Base-by-base conservation (phyloP, 2,329 filamentous ascomycete species). In the Neopestalotiopsis sp. region DNA sequence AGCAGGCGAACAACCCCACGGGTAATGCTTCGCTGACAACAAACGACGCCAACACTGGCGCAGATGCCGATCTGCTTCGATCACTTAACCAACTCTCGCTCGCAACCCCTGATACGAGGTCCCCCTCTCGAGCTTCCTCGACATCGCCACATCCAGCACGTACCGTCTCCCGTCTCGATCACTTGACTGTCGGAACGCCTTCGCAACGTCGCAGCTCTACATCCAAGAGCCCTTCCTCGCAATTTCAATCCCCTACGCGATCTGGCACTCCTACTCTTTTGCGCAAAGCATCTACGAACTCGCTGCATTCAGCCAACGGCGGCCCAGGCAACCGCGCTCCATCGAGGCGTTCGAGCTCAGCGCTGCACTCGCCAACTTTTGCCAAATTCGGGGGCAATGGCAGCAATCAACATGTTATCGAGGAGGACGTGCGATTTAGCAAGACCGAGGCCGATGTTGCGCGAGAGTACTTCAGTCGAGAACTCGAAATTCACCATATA, bases 391-490 rank as follows among this genome's bases (percentile, higher is more conserved):
- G 82, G 2, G 74, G 80, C 14, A 72, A 80, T 53, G 75, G 78
- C 30, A 49, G 42, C 13, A 17, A 59, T 1, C 69, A 56, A 14
- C 73, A 73, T 58, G 78, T 79, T 56, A 78, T 79, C 28, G 77
- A 81, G 32, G 72, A 78, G 28, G 79, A 79, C 17, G 80, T 81
- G 69, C 81, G 78, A 69, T 80, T 82, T 3, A 75, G 79, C 5
- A 79, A 80, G n/a, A 89, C 86, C 1, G 81, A 87, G 13, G 80
- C 80, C 53, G 83, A 87, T 32, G 81, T 95, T 58, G 93, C 93
- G 4, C 87, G 85, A 62, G 86, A 89, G 9, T 89, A 92, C 78
- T 93, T 97, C 76, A 84, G 85, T 70, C 88, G 86, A 70, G 94
- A 97, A 77, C 80, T 97, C 40, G 84, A 88, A 17, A 80, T 86